Base-by-base conservation (phyloP, 208 protist genomes). In the Leishmania guyanensis region DNA sequence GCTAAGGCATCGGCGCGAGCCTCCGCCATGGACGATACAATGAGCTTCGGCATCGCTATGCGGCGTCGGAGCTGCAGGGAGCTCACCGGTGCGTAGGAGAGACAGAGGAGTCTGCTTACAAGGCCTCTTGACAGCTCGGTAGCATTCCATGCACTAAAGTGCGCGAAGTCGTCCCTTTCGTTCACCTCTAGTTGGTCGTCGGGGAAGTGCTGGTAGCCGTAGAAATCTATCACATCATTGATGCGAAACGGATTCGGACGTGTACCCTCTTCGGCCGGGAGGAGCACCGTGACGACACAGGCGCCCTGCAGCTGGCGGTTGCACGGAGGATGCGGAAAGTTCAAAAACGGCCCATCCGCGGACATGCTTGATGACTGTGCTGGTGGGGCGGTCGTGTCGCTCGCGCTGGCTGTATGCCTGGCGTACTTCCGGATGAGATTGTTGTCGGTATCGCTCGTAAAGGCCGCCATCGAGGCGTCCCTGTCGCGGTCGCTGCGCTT, bases 161-260 rank as follows among this genome's bases (percentile, higher is more conserved):
- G 80, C 39, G 77, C 79, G 72, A 93, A 84, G 33, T 92, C 90
- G 48, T 92, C 90, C n/a, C 81, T 75, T 43, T 78, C 78, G 43
- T 60, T 66, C 43, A 75, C 69, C 10, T 56, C 73, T 0, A 75
- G 81, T 56, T 86, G 81, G 46, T 90, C 87, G 33, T 85, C 77
- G 3, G 84, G 81, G 71, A 84, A 76, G 73, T 88, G 83, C 78
- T 93, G 76, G 76, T 88, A 96, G 26, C 93, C 93, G 80, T 90
- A 94, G 73, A 96, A 96, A 70, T 94, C 91, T 17, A 93, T 72
- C 1, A 96, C 86, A 66, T 94, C 90, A 69, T 96, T 96, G 4
- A 92, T 77, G 39, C 84, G 84, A 29, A 96, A 82, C 5, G 51
- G 65, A n/a, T 77, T 78, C 26, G 56, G 65, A 12, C 70, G 78